Base-by-base conservation (phyloP, 192 early-diverging fungal species). In the Thamnidium elegans region DNA sequence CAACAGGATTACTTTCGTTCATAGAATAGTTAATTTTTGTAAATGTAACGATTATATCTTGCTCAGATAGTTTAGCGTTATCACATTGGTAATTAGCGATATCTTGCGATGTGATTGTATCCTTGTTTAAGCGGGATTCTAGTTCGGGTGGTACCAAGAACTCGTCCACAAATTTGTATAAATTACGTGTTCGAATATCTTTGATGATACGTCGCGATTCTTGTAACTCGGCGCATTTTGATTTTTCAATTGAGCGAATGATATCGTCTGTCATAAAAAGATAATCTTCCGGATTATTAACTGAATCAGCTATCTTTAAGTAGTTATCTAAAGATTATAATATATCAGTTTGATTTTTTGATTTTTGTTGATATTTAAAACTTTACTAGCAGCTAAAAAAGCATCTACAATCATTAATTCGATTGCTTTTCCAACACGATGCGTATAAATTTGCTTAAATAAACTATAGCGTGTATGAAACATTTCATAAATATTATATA, bases 351-450 rank as follows among this genome's bases (percentile, higher is more conserved):
- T 19, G 21, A 26, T 42, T 3, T 17, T 17, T 17, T 17, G 14
- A 9, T 4, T 14, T 8, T 30, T 21, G 6, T 23, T 26, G 42
- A 32, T 45, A 65, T 46, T 17, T 54, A 13, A 32, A 44, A 10
- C 7, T 6, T 10, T 63, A 70, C 68, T 62, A 13, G 97, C 97
- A 7, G 80, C 78, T n/a, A 94, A 71, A 30, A 99, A 67, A 3
- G 89, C 90, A 63, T 99, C 95, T 13, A 85, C 84, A 9, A 97
- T 63, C 97, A 99, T 99, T 59, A 87, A 81, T 65, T 98, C 94
- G 58, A 93, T 86, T 3, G 87, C 88, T 62, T 80, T 89, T 44
- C 83, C 80, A 4, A 92, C 92, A 53, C 84, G 78, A 69, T 99
- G 97, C 21, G 86, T 92, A 73, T 99, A 99, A 7, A 98, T 84